Evolutionary conservation across 768 basidiomycete species (phyloP).

Genomic region (Leccinum variicolor): DNA sequence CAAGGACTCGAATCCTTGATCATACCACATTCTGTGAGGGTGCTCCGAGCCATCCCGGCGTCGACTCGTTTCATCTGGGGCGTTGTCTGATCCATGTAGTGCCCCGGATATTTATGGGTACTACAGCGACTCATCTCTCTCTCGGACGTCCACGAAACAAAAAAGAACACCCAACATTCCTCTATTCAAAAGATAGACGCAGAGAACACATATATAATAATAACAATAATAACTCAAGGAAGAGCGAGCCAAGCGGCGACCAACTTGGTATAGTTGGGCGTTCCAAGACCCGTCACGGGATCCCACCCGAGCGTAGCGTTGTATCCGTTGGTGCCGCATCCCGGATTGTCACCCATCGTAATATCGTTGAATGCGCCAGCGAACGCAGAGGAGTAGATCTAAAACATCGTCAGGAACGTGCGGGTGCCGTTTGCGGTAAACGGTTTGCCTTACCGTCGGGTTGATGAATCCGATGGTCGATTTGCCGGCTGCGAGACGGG

Average conservation of each 20-base stretch:
- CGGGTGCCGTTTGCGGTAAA: no score
- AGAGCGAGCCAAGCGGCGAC: slow-evolving; percentile 38
- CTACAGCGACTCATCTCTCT: no score
- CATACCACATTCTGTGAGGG: no score
- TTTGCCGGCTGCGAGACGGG: slow-evolving; percentile 31
- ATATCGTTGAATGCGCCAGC: slow-evolving; percentile 20
- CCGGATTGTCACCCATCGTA: slow-evolving; percentile 21
- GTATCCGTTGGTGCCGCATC: slow-evolving; percentile 28
- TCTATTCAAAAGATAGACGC: no score
- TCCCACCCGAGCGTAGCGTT: slow-evolving; percentile 25
- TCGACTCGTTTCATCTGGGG: no score
- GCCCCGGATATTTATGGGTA: no score
- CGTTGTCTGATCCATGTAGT: no score
- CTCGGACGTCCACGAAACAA: no score
- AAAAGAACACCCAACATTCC: no score
- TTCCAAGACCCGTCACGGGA: slow-evolving; percentile 35
- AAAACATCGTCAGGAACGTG: background rate
- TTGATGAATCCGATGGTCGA: slow-evolving; percentile 41
- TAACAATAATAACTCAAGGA: slow-evolving; percentile 23
- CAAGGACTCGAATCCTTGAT: no score
- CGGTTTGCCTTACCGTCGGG: slow-evolving; percentile 36
- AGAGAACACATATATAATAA: no score
- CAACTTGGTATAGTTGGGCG: slow-evolving; percentile 49
- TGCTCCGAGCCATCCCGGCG: no score
- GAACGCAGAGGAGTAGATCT: slow-evolving; percentile 21